Percentiles rank a stretch among this genome's conserved stretches.
These are phyloP conservation scores for Alternaria triticina DNA, from an alignment of 2,329 filamentous ascomycete genomes.

Conservation along the genomic window DNA sequence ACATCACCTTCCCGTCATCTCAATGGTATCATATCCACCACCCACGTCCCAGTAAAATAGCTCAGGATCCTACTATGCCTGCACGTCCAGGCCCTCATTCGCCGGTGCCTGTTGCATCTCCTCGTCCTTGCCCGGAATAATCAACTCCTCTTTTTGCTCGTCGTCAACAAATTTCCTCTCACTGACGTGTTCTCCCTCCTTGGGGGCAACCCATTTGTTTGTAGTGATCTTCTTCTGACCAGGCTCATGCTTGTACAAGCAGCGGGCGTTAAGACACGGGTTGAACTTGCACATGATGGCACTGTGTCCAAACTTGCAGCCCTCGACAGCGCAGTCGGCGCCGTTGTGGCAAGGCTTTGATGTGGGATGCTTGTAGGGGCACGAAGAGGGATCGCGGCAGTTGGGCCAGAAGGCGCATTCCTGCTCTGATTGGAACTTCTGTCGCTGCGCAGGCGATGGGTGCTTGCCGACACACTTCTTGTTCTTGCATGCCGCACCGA, in stretches of 20 bases:
- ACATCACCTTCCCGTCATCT: constrained; percentile 1
- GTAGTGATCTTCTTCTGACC: constrained; percentile 78
- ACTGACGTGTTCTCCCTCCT: constrained; percentile 69
- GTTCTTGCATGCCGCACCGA: constrained; percentile 93
- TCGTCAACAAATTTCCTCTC: constrained; percentile 87
- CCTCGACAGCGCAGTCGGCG: constrained; percentile 78
- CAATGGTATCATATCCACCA: constrained; percentile 24
- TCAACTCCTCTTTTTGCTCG: constrained; percentile 70
- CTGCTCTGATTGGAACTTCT: constrained; percentile 79
- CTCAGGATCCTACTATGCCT: constrained; percentile 19
- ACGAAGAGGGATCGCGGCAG: constrained; percentile 80
- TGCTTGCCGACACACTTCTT: constrained; percentile 90
- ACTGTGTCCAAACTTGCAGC: constrained; percentile 90
- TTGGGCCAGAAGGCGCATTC: constrained; percentile 93
- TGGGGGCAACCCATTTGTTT: constrained; percentile 83
- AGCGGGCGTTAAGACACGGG: constrained; percentile 88
- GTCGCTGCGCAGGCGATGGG: constrained; percentile 84
- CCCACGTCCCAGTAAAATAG: not conserved
- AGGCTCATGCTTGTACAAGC: constrained; percentile 87
- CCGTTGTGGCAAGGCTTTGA: constrained; percentile 92
- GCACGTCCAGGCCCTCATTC: constrained; percentile 29
- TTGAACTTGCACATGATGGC: constrained; percentile 87
- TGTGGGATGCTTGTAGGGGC: constrained; percentile 85
- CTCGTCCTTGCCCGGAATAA: constrained; percentile 62
- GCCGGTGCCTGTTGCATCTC: constrained; percentile 23